phyloP scores from a whole-genome alignment of 495 filamentous ascomycete species.

The Friedmanniomyces endolithicus region DNA sequence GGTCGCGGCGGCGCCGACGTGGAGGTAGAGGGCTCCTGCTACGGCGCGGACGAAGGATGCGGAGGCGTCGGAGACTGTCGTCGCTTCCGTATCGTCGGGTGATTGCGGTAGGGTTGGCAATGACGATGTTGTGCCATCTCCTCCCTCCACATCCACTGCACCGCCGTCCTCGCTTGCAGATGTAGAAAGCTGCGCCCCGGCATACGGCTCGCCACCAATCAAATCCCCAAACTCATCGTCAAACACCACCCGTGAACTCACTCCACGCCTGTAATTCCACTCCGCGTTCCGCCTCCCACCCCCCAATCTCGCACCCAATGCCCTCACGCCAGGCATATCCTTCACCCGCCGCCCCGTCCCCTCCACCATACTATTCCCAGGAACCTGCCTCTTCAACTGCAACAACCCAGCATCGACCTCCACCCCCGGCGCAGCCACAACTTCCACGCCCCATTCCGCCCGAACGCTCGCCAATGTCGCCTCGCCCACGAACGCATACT shows the following conservation, averaged over 20 bases:
- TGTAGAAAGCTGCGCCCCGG: constrained; percentile 11
- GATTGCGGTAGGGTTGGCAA: background rate
- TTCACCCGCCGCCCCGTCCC: constrained; percentile 28
- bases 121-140: background rate
- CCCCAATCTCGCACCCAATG: constrained; percentile 12
- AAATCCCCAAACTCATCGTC: constrained; percentile 70
- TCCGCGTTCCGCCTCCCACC: constrained; percentile 34
- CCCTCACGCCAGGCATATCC: constrained; percentile 11
- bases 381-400: constrained; percentile 55
- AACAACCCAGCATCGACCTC: constrained; percentile 92
- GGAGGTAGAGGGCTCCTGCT: constrained; percentile 71
- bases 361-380: constrained; percentile 40
- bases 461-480: constrained; percentile 57
- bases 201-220: constrained; percentile 5
- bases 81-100: background rate
- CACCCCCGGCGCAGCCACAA: constrained; percentile 65
- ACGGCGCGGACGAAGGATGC: constrained; percentile 67
- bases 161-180: constrained; percentile 3
- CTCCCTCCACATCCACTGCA: background rate
- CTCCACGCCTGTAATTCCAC: constrained; percentile 53
- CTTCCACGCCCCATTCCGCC: constrained; percentile 80
- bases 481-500: constrained; percentile 67
- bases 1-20: constrained; percentile 54
- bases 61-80: constrained; percentile 32
- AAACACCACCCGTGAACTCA: constrained; percentile 58